These are phyloP conservation scores for Populus ilicifolia DNA, from an alignment of 345 rosid species.

Conservation along the genomic window DNA sequence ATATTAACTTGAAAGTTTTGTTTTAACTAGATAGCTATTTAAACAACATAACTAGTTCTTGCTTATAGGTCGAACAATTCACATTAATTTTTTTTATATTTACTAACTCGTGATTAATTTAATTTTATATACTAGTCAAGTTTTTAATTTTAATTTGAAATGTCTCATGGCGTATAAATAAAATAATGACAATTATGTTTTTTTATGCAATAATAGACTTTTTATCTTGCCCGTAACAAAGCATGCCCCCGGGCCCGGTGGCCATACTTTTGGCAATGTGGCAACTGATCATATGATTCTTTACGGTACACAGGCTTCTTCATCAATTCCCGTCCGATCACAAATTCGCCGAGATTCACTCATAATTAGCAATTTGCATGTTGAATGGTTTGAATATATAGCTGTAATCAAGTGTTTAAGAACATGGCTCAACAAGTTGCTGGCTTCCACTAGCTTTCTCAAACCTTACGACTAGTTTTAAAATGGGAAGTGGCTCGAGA, in stretches of 20 bases:
- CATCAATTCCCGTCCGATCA: background rate
- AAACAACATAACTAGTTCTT: rapidly evolving
- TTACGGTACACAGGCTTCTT: too few relatives aligned
- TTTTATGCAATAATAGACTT: too few relatives aligned
- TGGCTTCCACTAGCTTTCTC: background rate
- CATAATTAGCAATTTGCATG: background rate
- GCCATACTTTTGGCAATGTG: background rate
- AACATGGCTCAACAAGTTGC: background rate
- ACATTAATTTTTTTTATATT: too few relatives aligned
- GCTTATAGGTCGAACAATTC: too few relatives aligned
- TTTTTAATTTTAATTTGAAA: too few relatives aligned
- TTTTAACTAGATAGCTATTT: rapidly evolving
- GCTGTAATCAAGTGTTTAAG: background rate
- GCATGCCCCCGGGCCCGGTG: too few relatives aligned
- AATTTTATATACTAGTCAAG: too few relatives aligned
- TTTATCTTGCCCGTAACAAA: too few relatives aligned
- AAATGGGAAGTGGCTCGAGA: background rate
- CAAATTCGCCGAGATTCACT: background rate
- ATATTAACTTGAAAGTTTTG: too few relatives aligned
- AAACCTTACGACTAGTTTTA: background rate
- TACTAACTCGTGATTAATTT: too few relatives aligned
- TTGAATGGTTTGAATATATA: background rate
- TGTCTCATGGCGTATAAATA: too few relatives aligned
- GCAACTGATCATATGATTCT: background rate
- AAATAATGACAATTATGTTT: too few relatives aligned